Conservation (phyloP, 768 basidiomycete species). For the Mycena galopus region DNA sequence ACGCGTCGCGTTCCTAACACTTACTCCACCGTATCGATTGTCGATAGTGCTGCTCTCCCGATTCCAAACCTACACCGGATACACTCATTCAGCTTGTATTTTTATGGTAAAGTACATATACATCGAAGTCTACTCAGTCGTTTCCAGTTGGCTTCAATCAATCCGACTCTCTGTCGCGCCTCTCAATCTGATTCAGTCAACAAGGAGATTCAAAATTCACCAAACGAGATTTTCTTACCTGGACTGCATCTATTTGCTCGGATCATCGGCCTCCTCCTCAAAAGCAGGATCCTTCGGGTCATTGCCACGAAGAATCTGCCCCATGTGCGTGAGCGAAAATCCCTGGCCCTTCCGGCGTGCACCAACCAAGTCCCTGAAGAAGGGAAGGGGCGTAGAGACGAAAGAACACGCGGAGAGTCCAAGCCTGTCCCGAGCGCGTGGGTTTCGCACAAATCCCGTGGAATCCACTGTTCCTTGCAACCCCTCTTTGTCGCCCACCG, state of each 20-base stretch:
- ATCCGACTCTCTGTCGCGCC: background rate
- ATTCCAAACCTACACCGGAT: too few species aligned
- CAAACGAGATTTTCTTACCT: background rate
- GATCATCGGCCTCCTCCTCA: background rate
- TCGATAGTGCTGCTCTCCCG: too few species aligned
- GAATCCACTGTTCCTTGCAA: conserved; percentile 5
- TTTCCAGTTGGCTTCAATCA: background rate
- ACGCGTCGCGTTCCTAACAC: conserved; percentile 23
- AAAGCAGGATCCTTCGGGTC: conserved; percentile 21
- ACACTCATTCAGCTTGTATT: too few species aligned
- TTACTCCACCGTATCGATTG: too few species aligned
- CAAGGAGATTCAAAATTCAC: background rate
- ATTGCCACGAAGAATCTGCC: conserved; percentile 24
- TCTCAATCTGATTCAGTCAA: background rate
- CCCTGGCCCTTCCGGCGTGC: conserved; percentile 22
- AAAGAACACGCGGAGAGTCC: conserved; percentile 2
- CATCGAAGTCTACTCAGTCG: too few species aligned
- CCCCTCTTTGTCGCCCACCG: background rate
- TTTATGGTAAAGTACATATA: too few species aligned
- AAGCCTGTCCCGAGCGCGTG: background rate
- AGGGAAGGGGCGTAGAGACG: conserved; percentile 13
- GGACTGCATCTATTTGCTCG: background rate
- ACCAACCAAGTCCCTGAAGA: conserved; percentile 13
- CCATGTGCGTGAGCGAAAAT: conserved; percentile 24
- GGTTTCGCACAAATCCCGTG: conserved; percentile 4